Base-by-base conservation (phyloP, 1,284 basidiomycete genomes). In the Golubevia sp. region DNA sequence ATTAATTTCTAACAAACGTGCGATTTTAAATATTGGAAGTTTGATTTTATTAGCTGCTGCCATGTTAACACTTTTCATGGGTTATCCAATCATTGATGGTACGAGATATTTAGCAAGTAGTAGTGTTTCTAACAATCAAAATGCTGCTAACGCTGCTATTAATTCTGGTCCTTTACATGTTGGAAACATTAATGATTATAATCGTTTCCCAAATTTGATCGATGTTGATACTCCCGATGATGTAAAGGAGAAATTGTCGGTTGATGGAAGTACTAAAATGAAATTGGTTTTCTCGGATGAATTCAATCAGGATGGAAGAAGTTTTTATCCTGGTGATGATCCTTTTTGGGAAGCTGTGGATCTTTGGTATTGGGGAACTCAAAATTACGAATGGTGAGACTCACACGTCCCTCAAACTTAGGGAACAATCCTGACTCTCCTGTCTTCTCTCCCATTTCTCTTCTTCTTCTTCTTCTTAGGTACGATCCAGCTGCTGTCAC, bases 231-330 rank as follows among this genome's bases (percentile, higher is more conserved):
- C 79, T 0, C 77, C 77, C 0, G 49, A 23, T 2, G 53, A 62
- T 8, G 67, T 60, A 13, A 34, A 6, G 11, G 75, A 59, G 2
- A 62, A 71, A 23, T 57, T n/a, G 11, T 64, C 66, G 2, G 49
- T 62, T 0, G 65, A 71, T 38, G 73, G 67, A 8, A 62, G 62
- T 0, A 64, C 69, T 15, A 63, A 67, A 34, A 68, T 74, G 70
- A 64, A 70, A 18, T 63, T 82, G n/a, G 77, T 79, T 8, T 82
- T 79, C 27, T 71, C 67, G 52, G 79, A 82, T 56, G 79, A 82
- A 50, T 82, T 82, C 64, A 73, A 82, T 30, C 49, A 23, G 18
- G 63, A 67, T 30, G 78, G 78, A 0, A 60, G 79, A 18, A 72
- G 62, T 34, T 82, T 82, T 53, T 78, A 79, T 55, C 74, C 74